phyloP scores from a whole-genome alignment of 345 rosid species.

The Euclidium syriacum region DNA sequence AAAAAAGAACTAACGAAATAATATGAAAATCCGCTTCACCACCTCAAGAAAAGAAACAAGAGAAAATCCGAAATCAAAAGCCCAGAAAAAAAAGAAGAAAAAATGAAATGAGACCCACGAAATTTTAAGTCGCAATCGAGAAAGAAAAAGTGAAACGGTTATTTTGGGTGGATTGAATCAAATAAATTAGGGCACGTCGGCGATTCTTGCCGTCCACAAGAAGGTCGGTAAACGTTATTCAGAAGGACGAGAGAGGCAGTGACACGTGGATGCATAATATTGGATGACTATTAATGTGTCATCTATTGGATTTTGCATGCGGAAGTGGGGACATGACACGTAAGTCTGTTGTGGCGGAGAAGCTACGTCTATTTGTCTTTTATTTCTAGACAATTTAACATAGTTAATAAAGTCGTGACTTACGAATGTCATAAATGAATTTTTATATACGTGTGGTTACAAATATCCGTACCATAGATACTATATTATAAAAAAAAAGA shows the following conservation, averaged over 20 bases:
- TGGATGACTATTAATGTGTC: slow-evolving; percentile 20
- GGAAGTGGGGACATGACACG: slow-evolving; percentile 26
- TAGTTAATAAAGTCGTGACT: not conserved
- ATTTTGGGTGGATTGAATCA: not conserved
- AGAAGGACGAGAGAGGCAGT: not conserved
- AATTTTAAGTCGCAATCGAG: not conserved
- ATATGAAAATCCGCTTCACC: not conserved
- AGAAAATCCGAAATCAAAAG: not conserved
- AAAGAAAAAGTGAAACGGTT: not conserved
- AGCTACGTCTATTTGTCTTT: not conserved
- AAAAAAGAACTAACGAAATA: not conserved
- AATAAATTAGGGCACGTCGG: slow-evolving; percentile 15
- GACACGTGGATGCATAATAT: slow-evolving; percentile 5
- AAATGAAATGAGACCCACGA: not conserved
- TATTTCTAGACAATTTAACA: slow-evolving; percentile 2
- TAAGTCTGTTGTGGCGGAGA: slow-evolving; percentile 30
- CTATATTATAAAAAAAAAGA: too few relatives aligned
- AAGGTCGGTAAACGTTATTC: slow-evolving; percentile 20
- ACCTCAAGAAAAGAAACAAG: not conserved
- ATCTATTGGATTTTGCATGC: slow-evolving; percentile 26
- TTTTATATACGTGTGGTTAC: too few relatives aligned
- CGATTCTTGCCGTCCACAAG: slow-evolving; percentile 36
- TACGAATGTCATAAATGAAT: not conserved
- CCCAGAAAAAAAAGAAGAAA: not conserved
- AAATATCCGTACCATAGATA: too few relatives aligned